Percentiles rank a stretch among this genome's conserved stretches.
These are phyloP conservation scores for Cyberlindnera veronae DNA, from an alignment of 805 yeast species.

Conservation along the genomic window DNA sequence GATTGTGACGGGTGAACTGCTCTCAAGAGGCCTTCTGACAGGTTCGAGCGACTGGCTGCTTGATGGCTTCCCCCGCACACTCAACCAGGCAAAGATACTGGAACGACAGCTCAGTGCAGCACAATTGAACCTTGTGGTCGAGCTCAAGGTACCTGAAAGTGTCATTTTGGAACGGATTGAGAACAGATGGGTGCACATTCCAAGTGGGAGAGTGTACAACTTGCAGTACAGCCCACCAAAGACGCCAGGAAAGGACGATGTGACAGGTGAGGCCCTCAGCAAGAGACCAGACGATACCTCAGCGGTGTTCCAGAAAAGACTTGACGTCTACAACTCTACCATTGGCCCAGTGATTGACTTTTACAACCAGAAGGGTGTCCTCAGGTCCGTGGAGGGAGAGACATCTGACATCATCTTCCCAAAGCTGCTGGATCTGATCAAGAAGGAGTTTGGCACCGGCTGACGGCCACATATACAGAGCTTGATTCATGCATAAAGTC, in stretches of 20 bases:
- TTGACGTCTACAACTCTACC: slow-evolving; percentile 56
- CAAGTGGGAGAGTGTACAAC: slow-evolving; percentile 86
- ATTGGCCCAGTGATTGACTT: slow-evolving; percentile 64
- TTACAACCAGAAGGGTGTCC: slow-evolving; percentile 48
- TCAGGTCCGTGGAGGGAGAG: slow-evolving; percentile 62
- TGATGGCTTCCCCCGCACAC: slow-evolving; percentile 91
- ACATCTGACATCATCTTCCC: slow-evolving; percentile 86
- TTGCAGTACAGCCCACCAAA: slow-evolving; percentile 87
- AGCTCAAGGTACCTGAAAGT: slow-evolving; percentile 80
- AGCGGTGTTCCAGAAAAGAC: slow-evolving; percentile 63
- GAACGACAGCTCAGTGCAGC: slow-evolving; percentile 42
- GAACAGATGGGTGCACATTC: slow-evolving; percentile 78
- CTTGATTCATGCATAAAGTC: neutral
- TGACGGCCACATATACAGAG: neutral
- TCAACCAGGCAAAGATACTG: slow-evolving; percentile 62
- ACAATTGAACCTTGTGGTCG: slow-evolving; percentile 72
- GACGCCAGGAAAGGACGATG: slow-evolving; percentile 73
- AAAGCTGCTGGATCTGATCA: slow-evolving; percentile 45
- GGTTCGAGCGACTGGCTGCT: slow-evolving; percentile 57
- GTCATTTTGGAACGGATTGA: slow-evolving; percentile 79
- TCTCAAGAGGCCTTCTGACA: slow-evolving; percentile 37
- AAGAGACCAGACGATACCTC: slow-evolving; percentile 84
- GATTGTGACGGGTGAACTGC: slow-evolving; percentile 51
- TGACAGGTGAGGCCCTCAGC: slow-evolving; percentile 81
- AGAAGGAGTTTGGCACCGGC: slow-evolving; percentile 30